These are phyloP conservation scores for Populus tremula DNA, from an alignment of 345 rosid genomes.

Conservation along the genomic window DNA sequence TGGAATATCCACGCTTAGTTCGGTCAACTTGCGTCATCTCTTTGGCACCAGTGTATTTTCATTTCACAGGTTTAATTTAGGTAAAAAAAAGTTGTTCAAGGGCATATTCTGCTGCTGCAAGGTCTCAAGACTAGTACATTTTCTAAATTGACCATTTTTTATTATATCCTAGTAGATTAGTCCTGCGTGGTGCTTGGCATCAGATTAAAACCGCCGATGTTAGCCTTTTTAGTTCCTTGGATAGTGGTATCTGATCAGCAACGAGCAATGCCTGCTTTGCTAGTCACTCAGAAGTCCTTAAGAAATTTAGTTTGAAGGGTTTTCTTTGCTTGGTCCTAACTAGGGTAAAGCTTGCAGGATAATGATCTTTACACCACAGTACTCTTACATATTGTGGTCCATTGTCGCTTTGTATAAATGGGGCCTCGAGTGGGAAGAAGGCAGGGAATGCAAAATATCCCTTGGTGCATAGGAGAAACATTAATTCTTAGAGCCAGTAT, in stretches of 20 bases:
- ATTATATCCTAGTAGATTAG: background rate
- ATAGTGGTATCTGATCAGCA: background rate
- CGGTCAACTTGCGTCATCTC: constrained; percentile 19
- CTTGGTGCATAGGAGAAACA: background rate
- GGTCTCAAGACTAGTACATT: background rate
- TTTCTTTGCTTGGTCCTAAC: background rate
- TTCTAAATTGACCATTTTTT: background rate
- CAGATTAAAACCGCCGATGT: background rate
- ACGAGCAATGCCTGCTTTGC: background rate
- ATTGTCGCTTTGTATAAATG: background rate
- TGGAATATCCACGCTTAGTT: constrained; percentile 23
- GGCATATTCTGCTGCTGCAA: background rate
- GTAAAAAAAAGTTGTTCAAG: background rate
- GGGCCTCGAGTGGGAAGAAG: constrained; percentile 14
- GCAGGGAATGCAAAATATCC: background rate
- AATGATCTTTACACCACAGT: background rate
- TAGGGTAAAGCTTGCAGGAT: background rate
- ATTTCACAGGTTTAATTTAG: constrained; percentile 15
- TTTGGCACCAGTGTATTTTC: constrained; percentile 19
- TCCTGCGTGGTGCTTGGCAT: background rate
- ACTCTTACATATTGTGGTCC: constrained; percentile 24
- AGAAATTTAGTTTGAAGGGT: background rate
- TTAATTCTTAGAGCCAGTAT: background rate
- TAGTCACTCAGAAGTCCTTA: background rate
- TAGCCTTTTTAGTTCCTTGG: background rate